These are phyloP conservation scores for Hygrocybe punicea DNA, from an alignment of 768 basidiomycete species.

Conservation along the genomic window DNA sequence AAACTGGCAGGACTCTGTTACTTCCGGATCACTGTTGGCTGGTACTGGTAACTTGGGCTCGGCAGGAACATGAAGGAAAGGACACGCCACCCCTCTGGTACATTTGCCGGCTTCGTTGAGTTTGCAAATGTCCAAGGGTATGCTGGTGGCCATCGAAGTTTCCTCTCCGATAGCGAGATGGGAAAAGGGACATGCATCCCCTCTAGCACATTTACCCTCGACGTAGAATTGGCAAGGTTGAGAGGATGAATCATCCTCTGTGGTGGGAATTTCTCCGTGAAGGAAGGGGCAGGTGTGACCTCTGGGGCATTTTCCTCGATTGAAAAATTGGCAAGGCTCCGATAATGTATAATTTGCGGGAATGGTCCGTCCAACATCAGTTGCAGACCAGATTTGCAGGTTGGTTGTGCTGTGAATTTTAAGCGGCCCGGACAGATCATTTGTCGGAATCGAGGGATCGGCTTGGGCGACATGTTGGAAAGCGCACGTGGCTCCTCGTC, in stretches of 20 bases:
- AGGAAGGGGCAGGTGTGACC: slow-evolving; percentile 5
- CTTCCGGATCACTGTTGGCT: not conserved
- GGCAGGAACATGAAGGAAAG: slow-evolving; percentile 20
- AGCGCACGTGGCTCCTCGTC: slow-evolving; percentile 29
- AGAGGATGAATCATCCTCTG: not conserved
- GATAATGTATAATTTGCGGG: not conserved
- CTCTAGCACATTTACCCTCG: not conserved
- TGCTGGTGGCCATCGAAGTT: not conserved
- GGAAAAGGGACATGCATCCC: not conserved
- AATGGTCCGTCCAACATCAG: not conserved
- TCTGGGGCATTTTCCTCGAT: slow-evolving; percentile 9
- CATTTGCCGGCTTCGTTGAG: slow-evolving; percentile 27
- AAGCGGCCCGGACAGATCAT: not conserved
- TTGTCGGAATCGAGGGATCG: not conserved
- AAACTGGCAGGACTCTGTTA: not conserved
- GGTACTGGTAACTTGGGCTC: not conserved
- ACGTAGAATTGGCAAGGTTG: not conserved
- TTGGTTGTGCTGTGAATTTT: not conserved
- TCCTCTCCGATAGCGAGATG: not conserved
- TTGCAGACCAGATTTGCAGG: not conserved
- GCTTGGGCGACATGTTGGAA: slow-evolving; percentile 33
- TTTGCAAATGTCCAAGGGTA: slow-evolving; percentile 17
- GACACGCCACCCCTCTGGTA: slow-evolving; percentile 25
- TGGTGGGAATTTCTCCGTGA: not conserved
- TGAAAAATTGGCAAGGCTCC: slow-evolving; percentile 33